phyloP scores from a whole-genome alignment of 805 yeast genomes.

The Wickerhamiella australiensis region DNA sequence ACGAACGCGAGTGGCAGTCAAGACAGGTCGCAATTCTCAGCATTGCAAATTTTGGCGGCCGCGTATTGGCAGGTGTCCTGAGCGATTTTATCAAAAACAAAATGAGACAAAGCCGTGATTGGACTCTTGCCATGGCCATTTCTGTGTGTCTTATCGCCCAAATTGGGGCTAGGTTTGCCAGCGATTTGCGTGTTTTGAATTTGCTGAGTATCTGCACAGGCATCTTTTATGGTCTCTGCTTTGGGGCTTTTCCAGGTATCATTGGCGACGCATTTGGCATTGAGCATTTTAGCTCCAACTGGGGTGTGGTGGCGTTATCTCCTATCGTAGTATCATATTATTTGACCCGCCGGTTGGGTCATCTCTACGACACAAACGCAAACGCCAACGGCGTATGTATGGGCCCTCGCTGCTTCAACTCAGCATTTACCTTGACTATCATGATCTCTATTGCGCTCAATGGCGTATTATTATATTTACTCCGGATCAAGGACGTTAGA shows the following conservation, averaged over 20 bases:
- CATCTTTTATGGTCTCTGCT: constrained; percentile 58
- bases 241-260: constrained; percentile 64
- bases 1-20: constrained; percentile 39
- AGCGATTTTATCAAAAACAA: constrained; percentile 49
- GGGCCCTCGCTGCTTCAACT: constrained; percentile 15
- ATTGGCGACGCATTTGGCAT: constrained; percentile 66
- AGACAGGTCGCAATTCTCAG: constrained; percentile 64
- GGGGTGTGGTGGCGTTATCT: constrained; percentile 60
- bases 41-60: constrained; percentile 51
- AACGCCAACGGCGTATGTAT: constrained; percentile 16
- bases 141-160: constrained; percentile 40
- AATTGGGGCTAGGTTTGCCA: constrained; percentile 18
- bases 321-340: constrained; percentile 51
- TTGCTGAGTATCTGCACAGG: constrained; percentile 48
- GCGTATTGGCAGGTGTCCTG: constrained; percentile 48
- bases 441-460: constrained; percentile 10
- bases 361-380: constrained; percentile 42
- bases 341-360: constrained; percentile 53
- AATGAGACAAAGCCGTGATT: constrained; percentile 34
- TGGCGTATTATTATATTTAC: constrained; percentile 9
- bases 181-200: constrained; percentile 30
- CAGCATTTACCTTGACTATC: constrained; percentile 18
- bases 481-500: constrained; percentile 3
- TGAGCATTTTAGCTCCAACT: constrained; percentile 51
- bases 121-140: constrained; percentile 45